Evolutionary conservation across 441 rosid species (phyloP), one percentile per base, ranked within the genome.

Genomic region (Syzygium syzygioides): DNA sequence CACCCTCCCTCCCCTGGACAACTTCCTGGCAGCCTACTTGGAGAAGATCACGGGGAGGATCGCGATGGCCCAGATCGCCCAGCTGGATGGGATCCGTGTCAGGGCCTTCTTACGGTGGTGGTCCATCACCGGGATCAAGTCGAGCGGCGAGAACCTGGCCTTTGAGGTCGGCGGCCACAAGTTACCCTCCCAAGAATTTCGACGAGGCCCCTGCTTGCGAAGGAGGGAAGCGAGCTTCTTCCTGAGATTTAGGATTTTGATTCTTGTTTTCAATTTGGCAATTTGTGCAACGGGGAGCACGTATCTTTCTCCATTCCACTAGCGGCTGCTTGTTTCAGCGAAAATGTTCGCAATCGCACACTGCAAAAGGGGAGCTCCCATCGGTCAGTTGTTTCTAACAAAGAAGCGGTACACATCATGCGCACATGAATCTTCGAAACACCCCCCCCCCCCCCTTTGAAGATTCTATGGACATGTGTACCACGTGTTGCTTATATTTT

Each of bases 31-130:
- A 23, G 89, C 96, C 28, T 96, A 96, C 87, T 96, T 97, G 17
- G 94, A 91, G 54, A 91, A 86, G 84, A 91, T 97, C 28, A 91
- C 91, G 62, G 99, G 99, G 28, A 96, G 94, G 91, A 96, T 97
- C 85, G 92, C 91, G 52, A 85, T 88, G 54, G 99, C 98, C 59
- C 91, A 89, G 89, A 96, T 96, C 90, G 95, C 95, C 83, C 95
- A 93, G 88, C 94, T 96, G 86, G 94, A 95, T 0, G 99, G 99
- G 52, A 98, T 98, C 86, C 93, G 95, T 85, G 98, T 98, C 86
- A 50, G 97, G 90, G 99, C 99, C 19, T 91, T 98, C 88, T 98
- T 94, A 89, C 88, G 92, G 91, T 95, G 96, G 97, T 96, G 99
- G 99, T 94, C 97, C 14, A 95, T 96, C 18, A 95, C 97, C 5